Conservation (phyloP, 306 rosid genomes). For the Quercus wislizeni region DNA sequence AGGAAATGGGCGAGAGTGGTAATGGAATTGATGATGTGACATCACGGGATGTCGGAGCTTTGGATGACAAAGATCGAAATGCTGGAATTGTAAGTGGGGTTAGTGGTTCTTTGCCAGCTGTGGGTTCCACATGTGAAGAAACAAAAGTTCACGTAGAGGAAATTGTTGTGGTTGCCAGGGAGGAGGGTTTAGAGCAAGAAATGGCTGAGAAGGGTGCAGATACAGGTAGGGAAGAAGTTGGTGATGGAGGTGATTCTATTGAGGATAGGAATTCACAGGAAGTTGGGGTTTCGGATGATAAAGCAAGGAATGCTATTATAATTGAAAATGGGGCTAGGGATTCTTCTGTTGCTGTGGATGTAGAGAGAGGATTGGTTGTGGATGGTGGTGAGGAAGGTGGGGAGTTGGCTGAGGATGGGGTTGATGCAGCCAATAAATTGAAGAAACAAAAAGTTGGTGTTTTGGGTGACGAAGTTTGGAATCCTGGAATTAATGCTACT, state of each 20-base stretch:
- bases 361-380: constrained; percentile 18
- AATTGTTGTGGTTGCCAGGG: constrained; percentile 12
- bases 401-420: constrained; percentile 20
- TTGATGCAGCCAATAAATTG: constrained; percentile 23
- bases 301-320: constrained; percentile 13
- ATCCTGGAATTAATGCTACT: constrained; percentile 14
- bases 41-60: neutral
- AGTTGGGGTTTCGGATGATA: constrained; percentile 22
- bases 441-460: constrained; percentile 12
- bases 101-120: constrained; percentile 16
- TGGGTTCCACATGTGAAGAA: constrained; percentile 14
- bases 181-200: constrained; percentile 9
- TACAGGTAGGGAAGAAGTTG: neutral
- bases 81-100: constrained; percentile 14
- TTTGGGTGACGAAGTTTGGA: constrained; percentile 17
- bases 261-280: constrained; percentile 22
- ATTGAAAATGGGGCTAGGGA: constrained; percentile 29
- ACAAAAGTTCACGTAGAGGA: constrained; percentile 14
- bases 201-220: constrained; percentile 8
- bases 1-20: neutral
- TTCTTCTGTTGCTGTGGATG: constrained; percentile 20
- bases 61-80: constrained; percentile 20
- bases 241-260: constrained; percentile 12
- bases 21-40: constrained; percentile 17
- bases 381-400: constrained; percentile 28